Evolutionary conservation across 169 alveolate species (phyloP).

Genomic region (Eimeria sp.): DNA sequence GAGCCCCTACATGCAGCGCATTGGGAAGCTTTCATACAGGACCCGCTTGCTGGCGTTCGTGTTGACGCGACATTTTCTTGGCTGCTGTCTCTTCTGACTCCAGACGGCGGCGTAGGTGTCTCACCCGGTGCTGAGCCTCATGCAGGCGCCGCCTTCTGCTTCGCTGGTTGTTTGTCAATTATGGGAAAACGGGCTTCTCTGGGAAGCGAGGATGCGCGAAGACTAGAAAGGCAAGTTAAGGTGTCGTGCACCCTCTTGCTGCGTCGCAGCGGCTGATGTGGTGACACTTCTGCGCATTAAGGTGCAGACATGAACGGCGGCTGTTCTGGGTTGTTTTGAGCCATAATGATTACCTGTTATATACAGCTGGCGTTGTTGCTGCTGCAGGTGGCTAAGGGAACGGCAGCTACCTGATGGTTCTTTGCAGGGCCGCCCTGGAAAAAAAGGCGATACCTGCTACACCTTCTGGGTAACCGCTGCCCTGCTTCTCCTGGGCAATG

Average conservation of each 20-base stretch:
- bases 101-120: constrained; percentile 86
- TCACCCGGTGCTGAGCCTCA: constrained; percentile 86
- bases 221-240: constrained; percentile 43
- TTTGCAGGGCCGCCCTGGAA: constrained; percentile 86
- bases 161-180: constrained; percentile 83
- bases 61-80: constrained; percentile 41
- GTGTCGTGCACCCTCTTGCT: not conserved
- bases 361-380: constrained; percentile 52
- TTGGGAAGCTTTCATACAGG: constrained; percentile 22
- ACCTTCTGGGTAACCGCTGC: constrained; percentile 87
- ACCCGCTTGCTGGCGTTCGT: constrained; percentile 65
- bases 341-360: constrained; percentile 12
- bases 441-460: constrained; percentile 86
- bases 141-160: constrained; percentile 87
- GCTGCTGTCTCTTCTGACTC: constrained; percentile 35
- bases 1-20: not conserved
- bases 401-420: constrained; percentile 77
- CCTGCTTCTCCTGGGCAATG: constrained; percentile 78
- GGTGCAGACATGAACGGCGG: not conserved
- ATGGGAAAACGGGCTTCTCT: constrained; percentile 29
- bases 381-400: constrained; percentile 83
- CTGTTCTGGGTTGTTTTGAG: not conserved
- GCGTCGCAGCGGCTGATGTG: not conserved
- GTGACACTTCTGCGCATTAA: not conserved
- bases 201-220: not conserved